Evolutionary conservation across 2,329 filamentous ascomycete species (phyloP).

Genomic region (Ciborinia camelliae): DNA sequence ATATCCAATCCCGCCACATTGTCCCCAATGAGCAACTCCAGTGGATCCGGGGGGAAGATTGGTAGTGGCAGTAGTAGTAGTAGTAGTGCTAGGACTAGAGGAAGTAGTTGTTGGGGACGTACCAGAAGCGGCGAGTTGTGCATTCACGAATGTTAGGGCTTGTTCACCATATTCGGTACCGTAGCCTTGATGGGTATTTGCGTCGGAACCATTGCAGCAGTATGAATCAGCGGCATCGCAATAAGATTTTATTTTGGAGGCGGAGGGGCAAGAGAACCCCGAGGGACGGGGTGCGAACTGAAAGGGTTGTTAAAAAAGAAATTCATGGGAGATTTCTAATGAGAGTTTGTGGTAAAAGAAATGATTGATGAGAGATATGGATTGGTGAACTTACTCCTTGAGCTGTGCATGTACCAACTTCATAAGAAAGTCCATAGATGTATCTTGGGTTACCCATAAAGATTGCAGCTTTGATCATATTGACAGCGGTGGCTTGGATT

Average conservation of each 20-base stretch:
- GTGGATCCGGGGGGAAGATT: slow-evolving; percentile 1
- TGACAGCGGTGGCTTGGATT: slow-evolving; percentile 47
- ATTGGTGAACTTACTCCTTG: slow-evolving; percentile 51
- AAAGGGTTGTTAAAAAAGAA: not conserved
- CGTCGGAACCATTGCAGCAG: slow-evolving; percentile 58
- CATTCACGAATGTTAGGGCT: slow-evolving; percentile 56
- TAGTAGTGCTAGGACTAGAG: slow-evolving; percentile 5
- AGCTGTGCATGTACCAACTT: slow-evolving; percentile 58
- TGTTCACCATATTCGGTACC: slow-evolving; percentile 53
- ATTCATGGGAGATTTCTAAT: not conserved
- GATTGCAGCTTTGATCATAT: slow-evolving; percentile 59
- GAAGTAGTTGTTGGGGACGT: slow-evolving; percentile 15
- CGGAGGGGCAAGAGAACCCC: slow-evolving; percentile 53
- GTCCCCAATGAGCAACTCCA: slow-evolving; percentile 9
- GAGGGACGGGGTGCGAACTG: slow-evolving; percentile 55
- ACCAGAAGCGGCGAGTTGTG: slow-evolving; percentile 41
- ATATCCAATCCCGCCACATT: slow-evolving; percentile 26
- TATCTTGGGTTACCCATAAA: slow-evolving; percentile 63
- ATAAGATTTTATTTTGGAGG: slow-evolving; percentile 55
- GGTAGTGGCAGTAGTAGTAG: slow-evolving; percentile 8
- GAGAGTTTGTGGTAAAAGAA: not conserved
- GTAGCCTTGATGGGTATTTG: slow-evolving; percentile 55
- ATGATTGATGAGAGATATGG: not conserved
- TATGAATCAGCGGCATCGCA: slow-evolving; percentile 59
- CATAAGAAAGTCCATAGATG: slow-evolving; percentile 52